These are phyloP conservation scores for Porphyra umbilicalis DNA, from an alignment of 31 red algal species.

Conservation along the genomic window DNA sequence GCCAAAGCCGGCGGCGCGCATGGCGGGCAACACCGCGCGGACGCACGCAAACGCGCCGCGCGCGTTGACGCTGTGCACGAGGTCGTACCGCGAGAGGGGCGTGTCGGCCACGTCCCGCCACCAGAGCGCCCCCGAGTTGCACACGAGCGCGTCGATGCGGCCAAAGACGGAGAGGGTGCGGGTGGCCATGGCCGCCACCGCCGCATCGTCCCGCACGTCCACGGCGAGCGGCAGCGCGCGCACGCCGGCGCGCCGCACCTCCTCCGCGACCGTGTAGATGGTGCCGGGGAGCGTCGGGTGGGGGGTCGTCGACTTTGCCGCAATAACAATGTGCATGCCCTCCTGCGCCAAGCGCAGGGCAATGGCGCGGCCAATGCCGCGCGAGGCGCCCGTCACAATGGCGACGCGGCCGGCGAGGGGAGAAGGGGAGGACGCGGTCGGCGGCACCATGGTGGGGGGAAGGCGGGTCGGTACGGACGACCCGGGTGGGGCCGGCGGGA, in stretches of 20 bases:
- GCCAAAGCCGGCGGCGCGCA: conserved; percentile 68
- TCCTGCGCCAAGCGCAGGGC: conserved; percentile 67
- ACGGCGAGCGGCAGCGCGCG: conserved; percentile 64
- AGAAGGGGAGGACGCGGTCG: neutral
- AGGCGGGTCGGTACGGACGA: too few species aligned
- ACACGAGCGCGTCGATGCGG: conserved; percentile 77
- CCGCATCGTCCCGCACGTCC: conserved; percentile 83
- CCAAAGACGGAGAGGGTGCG: conserved; percentile 39
- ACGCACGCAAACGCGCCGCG: conserved; percentile 85
- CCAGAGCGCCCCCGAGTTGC: conserved; percentile 95
- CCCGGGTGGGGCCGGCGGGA: too few species aligned
- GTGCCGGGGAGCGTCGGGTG: conserved; percentile 87
- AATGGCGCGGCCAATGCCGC: conserved; percentile 93
- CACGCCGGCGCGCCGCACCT: conserved; percentile 49
- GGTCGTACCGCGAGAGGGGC: conserved; percentile 85
- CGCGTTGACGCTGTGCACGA: conserved; percentile 91
- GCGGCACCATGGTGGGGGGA: neutral
- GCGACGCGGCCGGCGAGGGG: conserved; percentile 57
- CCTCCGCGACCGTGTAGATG: conserved; percentile 82
- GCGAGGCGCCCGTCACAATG: conserved; percentile 73
- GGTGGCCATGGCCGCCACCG: conserved; percentile 51
- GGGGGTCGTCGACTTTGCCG: conserved; percentile 56
- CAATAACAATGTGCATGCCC: conserved; percentile 69
- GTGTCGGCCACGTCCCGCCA: conserved; percentile 89
- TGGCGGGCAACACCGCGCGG: conserved; percentile 69